Evolutionary conservation across 2,329 filamentous ascomycete species (phyloP), one percentile per base, ranked within the genome.

Genomic region (Thelonectria olida): DNA sequence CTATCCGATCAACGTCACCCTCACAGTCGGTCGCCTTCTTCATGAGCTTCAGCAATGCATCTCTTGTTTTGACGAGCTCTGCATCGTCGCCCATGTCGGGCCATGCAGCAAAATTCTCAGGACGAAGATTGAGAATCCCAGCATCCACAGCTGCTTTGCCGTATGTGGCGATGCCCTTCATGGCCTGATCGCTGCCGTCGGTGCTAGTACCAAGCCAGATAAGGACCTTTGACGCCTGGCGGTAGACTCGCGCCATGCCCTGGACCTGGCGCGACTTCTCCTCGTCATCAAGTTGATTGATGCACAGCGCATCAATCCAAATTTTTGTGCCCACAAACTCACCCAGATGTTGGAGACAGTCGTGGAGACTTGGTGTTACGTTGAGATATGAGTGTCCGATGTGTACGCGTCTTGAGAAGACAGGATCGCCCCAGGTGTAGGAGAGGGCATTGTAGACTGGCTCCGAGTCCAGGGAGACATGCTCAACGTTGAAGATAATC

Each of bases 261-360:
- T 52, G 58, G 5, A 61, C 58, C 23, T 61, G 58, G 23, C 41
- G 47, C 5, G 52, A 36, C n/a, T 61, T 61, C 28, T 61, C 58
- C 22, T 61, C 44, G 19, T 61, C 28, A 19, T 61, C 58, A 5
- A 13, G 9, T 23, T 60, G 57, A 25, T 60, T 60, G 25, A 60
- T 54, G 50, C 57, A 60, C 3, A 60, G 41, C 15, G 58, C 58
- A 23, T 61, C 58, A n/a, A 61, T 56, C 58, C 58, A 61, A 19
- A 61, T 61, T 7, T 9, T 41, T 1, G n/a, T 25, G 9, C 58
- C 58, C 4, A 56, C 28, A 31, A 51, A 61, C 15, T 4, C 13
- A 3, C 22, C 44, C n/a, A 61, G 28, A 12, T 55, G 22, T 13
- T 36, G 34, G 10, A 61, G 36, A 23, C 51, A 54, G 12, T 56